phyloP scores from a whole-genome alignment of 345 rosid genomes.

The Nephelium lappaceum region DNA sequence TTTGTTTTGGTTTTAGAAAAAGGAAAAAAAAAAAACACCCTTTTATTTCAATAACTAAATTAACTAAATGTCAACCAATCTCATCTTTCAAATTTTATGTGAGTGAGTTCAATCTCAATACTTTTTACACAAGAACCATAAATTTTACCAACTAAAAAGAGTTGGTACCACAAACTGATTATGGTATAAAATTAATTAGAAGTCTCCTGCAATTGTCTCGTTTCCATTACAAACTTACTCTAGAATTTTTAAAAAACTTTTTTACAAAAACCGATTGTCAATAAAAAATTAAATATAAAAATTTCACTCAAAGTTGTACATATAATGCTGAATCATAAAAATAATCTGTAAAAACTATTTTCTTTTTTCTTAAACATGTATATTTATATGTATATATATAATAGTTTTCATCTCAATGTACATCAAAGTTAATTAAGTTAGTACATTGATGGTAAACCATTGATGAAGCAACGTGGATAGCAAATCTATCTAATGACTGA shows the following conservation, averaged over 20 bases:
- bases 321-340: neutral
- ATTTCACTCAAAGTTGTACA: neutral
- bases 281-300: too few relatives aligned
- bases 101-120: neutral
- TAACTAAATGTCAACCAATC: neutral
- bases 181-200: too few relatives aligned
- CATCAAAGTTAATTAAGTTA: too few relatives aligned
- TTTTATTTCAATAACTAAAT: neutral
- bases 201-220: neutral
- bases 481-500: too few relatives aligned
- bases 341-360: too few relatives aligned
- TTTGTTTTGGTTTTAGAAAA: neutral
- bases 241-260: too few relatives aligned
- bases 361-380: too few relatives aligned
- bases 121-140: neutral
- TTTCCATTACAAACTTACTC: neutral
- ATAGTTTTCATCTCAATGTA: too few relatives aligned
- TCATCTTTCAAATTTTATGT: neutral
- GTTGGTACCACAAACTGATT: neutral
- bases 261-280: neutral
- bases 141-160: neutral
- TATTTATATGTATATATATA: too few relatives aligned
- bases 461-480: too few relatives aligned
- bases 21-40: too few relatives aligned
- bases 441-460: too few relatives aligned